A percentile compares a stretch with the other conserved stretches of the same genome.
Conservation (phyloP, 2,329 filamentous ascomycete genomes). For the Chrysoporthe austroafricana region DNA sequence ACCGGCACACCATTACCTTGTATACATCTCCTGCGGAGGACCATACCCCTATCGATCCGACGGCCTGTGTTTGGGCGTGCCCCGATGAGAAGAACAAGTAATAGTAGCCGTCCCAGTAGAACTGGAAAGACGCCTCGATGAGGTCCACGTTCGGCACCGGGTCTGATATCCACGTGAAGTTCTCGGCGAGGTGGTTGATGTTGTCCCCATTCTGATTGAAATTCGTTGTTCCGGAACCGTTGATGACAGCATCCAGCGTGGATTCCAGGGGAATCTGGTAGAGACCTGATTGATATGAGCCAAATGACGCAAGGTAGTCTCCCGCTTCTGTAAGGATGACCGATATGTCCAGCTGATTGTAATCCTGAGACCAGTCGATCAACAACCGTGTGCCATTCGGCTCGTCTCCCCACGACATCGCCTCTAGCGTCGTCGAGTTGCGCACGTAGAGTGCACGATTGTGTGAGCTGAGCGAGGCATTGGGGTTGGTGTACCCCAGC, state of each 20-base stretch:
- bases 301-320: constrained; percentile 31
- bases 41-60: constrained; percentile 49
- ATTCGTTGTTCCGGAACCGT: not conserved
- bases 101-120: constrained; percentile 59
- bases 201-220: constrained; percentile 29
- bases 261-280: constrained; percentile 33
- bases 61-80: constrained; percentile 53
- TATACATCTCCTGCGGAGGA: constrained; percentile 60
- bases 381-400: constrained; percentile 52
- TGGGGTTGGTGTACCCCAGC: constrained; percentile 29
- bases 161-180: constrained; percentile 29
- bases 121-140: constrained; percentile 59
- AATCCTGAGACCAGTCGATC: constrained; percentile 32
- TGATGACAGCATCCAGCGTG: constrained; percentile 24
- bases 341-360: constrained; percentile 33
- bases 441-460: constrained; percentile 30
- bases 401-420: constrained; percentile 54
- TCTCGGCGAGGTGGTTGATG: constrained; percentile 23
- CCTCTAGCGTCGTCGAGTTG: constrained; percentile 50
- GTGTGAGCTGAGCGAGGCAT: constrained; percentile 29
- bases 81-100: constrained; percentile 68
- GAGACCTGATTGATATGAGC: constrained; percentile 34
- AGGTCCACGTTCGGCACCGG: constrained; percentile 8
- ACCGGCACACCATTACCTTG: constrained; percentile 66
- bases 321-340: constrained; percentile 29